Base-by-base conservation (phyloP, 345 rosid genomes). In the Nasturtium officinale region DNA sequence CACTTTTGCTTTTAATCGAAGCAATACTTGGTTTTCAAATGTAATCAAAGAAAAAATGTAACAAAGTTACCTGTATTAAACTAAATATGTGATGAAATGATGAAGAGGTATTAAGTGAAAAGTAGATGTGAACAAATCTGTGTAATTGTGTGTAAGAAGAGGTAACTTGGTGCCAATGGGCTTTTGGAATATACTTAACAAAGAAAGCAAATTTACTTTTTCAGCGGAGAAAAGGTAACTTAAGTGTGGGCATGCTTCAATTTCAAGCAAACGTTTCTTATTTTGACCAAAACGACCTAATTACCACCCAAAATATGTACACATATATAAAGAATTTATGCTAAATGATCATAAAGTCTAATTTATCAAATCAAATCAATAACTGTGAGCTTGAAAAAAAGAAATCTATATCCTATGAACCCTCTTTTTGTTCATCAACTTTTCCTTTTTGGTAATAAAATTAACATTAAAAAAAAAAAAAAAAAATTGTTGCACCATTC, bases 11-110 rank as follows among this genome's bases (percentile, higher is more conserved):
- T 75, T 60, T 52, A 67, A 16, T 75, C 29, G 74, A 75, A 75
- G 79, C 79, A 75, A 65, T 61, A 64, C 50, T 75, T 61, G 37
- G 63, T 61, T 75, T 75, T 68, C 63, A 67, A 67, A 60, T 68
- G 57, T 67, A 67, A 75, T 75, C 62, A 67, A 75, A 52, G 32
- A 32, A 40, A 60, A 52, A 33, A 6, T 16, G 61, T 50, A 28
- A 38, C 61, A 59, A 74, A 59, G 73, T 74, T 59, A 74, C 47
- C 38, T 38, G 38, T 21, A 67, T 67, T 51, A 59, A 50, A 38
- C 20, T 15, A 59, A 46, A 55, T 1, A 62, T 63, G 35, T 37
- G 57, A 47, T 40, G 78, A 59, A 68, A 67, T 75, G 69, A 75
- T 75, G 74, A 51, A 35, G 68, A 60, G 42, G 37, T 47, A 67